These are phyloP conservation scores for Macrotyloma uniflorum DNA, from an alignment of 306 rosid genomes.

Conservation along the genomic window DNA sequence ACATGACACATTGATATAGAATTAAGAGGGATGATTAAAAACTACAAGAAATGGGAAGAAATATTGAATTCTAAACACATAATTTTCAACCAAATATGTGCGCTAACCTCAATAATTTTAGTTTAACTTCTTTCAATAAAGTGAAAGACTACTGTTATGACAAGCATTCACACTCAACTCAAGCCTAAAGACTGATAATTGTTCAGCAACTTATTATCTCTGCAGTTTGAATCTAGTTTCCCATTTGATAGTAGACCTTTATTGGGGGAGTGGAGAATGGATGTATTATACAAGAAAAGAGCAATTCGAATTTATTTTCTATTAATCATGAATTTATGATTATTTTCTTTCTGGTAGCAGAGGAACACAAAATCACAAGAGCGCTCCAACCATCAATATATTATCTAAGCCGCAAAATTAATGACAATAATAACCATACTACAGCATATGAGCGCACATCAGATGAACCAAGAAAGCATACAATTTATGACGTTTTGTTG, in stretches of 20 bases:
- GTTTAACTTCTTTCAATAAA: background rate
- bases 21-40: conserved; percentile 8
- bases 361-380: conserved; percentile 1
- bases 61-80: conserved; percentile 9
- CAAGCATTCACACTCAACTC: conserved; percentile 18
- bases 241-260: background rate
- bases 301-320: conserved; percentile 25
- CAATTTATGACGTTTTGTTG: conserved; percentile 86
- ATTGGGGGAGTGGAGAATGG: background rate
- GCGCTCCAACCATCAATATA: background rate
- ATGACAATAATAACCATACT: conserved; percentile 30
- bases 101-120: conserved; percentile 20
- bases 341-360: background rate
- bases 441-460: conserved; percentile 3
- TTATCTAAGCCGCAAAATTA: conserved; percentile 32
- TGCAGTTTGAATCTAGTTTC: conserved; percentile 5
- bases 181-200: conserved; percentile 18
- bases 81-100: background rate
- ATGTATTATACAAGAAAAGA: background rate
- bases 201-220: conserved; percentile 13
- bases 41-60: conserved; percentile 5
- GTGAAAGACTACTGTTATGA: background rate
- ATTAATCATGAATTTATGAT: background rate
- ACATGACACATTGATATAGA: conserved; percentile 39
- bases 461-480: conserved; percentile 59